Evolutionary conservation across 2,329 filamentous ascomycete species (phyloP), one percentile per base, ranked within the genome.

Genomic region (Apiospora rasikravindrae): DNA sequence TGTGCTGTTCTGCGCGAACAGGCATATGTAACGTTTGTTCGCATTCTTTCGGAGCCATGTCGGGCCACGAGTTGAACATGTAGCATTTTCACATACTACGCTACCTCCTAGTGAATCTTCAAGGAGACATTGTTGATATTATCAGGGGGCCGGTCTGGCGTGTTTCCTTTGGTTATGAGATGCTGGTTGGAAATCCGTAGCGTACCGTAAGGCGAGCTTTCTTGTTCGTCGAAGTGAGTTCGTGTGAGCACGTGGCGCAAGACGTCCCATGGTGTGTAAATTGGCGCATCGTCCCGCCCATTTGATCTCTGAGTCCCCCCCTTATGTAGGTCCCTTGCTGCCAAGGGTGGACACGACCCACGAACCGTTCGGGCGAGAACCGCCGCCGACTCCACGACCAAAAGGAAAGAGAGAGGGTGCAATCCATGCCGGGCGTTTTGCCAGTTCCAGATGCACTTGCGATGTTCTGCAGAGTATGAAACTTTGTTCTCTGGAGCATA

Each of bases 231-330:
- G 57, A 40, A n/a, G 19, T 8, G 33, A 4, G 4, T 61, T 33
- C 29, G 29, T n/a, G 13, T 40, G 57, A 22, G 57, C 57, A 64
- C 57, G 57, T 64, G 57, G 57, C 57, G 33, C 57, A 10, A n/a
- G 4, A 22, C 22, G 57, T 16, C 19, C 57, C 57, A 14, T 40
- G 33, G 8, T n/a, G 19, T n/a, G n/a, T n/a, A n/a, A 64, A n/a
- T 19, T 57, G 13, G 57, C 33, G 57, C 57, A 40, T 64, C 57
- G 57, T 64, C 57, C 57, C 57, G 57, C 57, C 19, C 51, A 33
- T 19, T 26, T 37, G 33, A 37, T 37, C 51, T 26, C 51, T n/a
- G n/a, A n/a, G n/a, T 26, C 51, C 13, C 26, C 26, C 26, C 24
- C 24, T 14, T 22, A n/a, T n/a, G n/a, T 37, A 14, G 14, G 16